Base-by-base conservation (phyloP, 2,329 filamentous ascomycete genomes). In the Delphinella strobiligena region DNA sequence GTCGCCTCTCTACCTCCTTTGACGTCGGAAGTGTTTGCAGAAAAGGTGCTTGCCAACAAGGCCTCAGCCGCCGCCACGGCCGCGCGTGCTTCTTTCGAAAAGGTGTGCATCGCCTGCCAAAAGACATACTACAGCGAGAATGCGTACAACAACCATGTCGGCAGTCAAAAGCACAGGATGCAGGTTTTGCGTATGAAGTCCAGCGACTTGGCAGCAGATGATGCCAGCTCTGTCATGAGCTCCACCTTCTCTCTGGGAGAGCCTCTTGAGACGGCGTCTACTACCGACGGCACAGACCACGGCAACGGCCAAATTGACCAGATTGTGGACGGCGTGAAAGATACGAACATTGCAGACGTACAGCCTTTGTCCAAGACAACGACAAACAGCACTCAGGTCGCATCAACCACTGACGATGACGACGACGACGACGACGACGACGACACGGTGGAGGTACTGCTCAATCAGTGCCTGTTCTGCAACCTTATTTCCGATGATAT, bases 81-180 rank as follows among this genome's bases (percentile, higher is more conserved):
- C 41, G 83, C 87, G 46, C 86, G 85, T 62, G 89, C 88, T 4
- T 78, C 84, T 11, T 96, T 88, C 55, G 86, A 95, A 60, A 87
- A 82, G 55, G 66, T 70, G 19, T 98, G 91, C 61, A 69, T 77
- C 3, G 72, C 79, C 15, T 98, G 91, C 67, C 75, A 82, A 54
- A 93, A 93, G 68, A 87, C 82, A 11, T 98, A 93, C 62, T 96
- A 81, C 68, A 96, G 88, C 63, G 85, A 95, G 56, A 95, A 95
- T 64, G 89, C 91, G 24, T 96, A 82, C 62, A 78, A 80, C 56
- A 98, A 96, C 62, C 91, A 98, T 57, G 61, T 96, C 41, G 79
- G 78, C 43, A 95, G 88, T 64, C 80, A 85, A 51, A 94, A 94
- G 62, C 91, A 98, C 63, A 85, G 79, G 61, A 68, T 75, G 41